Conservation (phyloP, 768 basidiomycete species). For the Crucibulum laeve region DNA sequence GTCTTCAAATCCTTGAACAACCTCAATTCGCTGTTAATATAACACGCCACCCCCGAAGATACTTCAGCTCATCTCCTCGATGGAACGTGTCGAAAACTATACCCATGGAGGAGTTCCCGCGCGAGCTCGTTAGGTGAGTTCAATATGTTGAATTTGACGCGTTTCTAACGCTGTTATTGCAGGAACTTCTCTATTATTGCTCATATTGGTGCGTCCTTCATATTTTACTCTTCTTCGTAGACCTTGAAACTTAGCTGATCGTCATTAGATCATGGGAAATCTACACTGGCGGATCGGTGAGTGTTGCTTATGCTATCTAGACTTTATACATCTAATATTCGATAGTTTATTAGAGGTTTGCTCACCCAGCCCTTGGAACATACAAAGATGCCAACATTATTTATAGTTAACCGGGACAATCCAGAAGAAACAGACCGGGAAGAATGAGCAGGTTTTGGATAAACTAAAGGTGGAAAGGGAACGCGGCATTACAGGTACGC, state of each 20-base stretch:
- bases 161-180: conserved; percentile 1
- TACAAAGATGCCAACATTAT: conserved; percentile 12
- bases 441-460: conserved; percentile 84
- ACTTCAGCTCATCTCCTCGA: conserved; percentile 24
- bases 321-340: background rate
- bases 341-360: conserved; percentile 69
- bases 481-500: conserved; percentile 85
- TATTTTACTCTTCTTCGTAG: background rate
- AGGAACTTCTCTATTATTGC: conserved; percentile 97
- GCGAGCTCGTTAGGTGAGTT: conserved; percentile 62
- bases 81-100: conserved; percentile 29
- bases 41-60: conserved; percentile 10
- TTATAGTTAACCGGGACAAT: conserved; percentile 86
- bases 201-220: conserved; percentile 70
- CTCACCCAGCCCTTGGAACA: conserved; percentile 6
- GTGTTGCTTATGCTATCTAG: conserved; percentile 18
- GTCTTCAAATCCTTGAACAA: conserved; percentile 17
- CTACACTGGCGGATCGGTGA: conserved; percentile 84
- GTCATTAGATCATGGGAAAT: conserved; percentile 85
- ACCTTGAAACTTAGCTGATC: background rate
- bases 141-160: background rate
- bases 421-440: conserved; percentile 52
- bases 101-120: conserved; percentile 59
- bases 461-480: conserved; percentile 97
- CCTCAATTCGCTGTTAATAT: conserved; percentile 1